phyloP scores from a whole-genome alignment of 2,329 filamentous ascomycete genomes.

The Pseudogymnoascus sp. region DNA sequence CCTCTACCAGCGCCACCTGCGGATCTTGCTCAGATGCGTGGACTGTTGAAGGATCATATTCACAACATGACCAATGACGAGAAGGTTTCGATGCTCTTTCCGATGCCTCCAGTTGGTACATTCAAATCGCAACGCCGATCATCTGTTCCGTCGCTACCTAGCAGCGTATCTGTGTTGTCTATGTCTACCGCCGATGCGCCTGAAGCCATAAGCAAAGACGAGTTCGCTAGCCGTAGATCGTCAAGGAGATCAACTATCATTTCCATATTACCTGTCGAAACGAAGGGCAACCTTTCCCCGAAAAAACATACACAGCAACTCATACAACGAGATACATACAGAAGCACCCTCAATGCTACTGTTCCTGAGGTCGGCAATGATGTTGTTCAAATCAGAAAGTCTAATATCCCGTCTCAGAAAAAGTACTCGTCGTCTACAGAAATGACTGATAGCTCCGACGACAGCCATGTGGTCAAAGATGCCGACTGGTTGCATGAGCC shows the following conservation, averaged over 20 bases:
- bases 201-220: constrained; percentile 22
- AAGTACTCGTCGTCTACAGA: neutral
- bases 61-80: constrained; percentile 55
- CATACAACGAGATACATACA: neutral
- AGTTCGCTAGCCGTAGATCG: constrained; percentile 22
- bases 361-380: neutral
- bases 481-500: neutral
- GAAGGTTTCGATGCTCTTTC: constrained; percentile 49
- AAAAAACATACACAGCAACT: neutral
- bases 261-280: constrained; percentile 3
- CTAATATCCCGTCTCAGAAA: neutral
- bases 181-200: constrained; percentile 18
- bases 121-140: constrained; percentile 32
- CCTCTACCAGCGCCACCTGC: constrained; percentile 39
- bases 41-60: constrained; percentile 46
- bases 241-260: constrained; percentile 28
- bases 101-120: constrained; percentile 30
- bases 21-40: constrained; percentile 34
- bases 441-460: neutral
- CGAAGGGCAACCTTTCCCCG: neutral
- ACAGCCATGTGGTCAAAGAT: neutral
- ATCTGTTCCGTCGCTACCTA: constrained; percentile 41
- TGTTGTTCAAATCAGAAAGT: constrained; percentile 1
- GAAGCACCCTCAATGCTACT: neutral
- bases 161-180: constrained; percentile 20